phyloP scores from a whole-genome alignment of 805 yeast species.

The Myxozyma lipomycoides region DNA sequence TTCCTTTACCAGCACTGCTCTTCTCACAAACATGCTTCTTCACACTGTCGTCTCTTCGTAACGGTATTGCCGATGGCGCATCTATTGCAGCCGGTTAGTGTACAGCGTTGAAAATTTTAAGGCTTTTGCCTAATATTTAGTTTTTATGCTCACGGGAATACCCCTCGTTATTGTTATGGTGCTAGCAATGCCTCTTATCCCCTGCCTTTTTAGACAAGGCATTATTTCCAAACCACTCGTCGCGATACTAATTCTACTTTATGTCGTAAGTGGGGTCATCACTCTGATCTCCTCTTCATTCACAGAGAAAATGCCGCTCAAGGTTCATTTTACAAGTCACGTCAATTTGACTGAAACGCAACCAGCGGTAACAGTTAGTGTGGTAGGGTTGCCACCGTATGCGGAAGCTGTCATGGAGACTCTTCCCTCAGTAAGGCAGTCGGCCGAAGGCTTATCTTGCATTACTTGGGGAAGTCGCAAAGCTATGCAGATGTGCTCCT shows the following conservation, averaged over 20 bases:
- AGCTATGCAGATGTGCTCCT: slow-evolving; percentile 12
- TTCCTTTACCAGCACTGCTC: slow-evolving; percentile 9
- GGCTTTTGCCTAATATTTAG: slow-evolving; percentile 1
- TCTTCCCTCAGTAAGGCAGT: slow-evolving; percentile 13
- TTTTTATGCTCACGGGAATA: slow-evolving; percentile 7
- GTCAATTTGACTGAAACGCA: slow-evolving; percentile 12
- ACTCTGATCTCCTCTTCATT: slow-evolving; percentile 14
- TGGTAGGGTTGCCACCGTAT: slow-evolving; percentile 15
- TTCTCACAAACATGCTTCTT: slow-evolving; percentile 6
- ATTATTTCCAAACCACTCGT: slow-evolving; percentile 2
- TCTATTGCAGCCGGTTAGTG: slow-evolving; percentile 11
- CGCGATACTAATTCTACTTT: not conserved
- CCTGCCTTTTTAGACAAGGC: slow-evolving; percentile 7
- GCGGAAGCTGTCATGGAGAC: slow-evolving; percentile 5
- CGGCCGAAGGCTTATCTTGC: slow-evolving; percentile 3
- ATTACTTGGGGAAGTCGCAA: slow-evolving; percentile 1
- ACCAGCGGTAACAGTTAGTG: slow-evolving; percentile 2
- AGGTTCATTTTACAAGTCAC: slow-evolving; percentile 15
- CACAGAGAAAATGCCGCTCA: slow-evolving; percentile 13
- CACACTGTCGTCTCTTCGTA: slow-evolving; percentile 11
- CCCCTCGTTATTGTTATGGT: slow-evolving; percentile 1
- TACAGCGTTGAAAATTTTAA: not conserved
- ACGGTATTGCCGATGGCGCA: slow-evolving; percentile 20
- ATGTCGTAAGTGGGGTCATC: not conserved
- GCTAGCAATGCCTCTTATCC: slow-evolving; percentile 12